Base-by-base conservation (phyloP, 805 yeast genomes). In the Candida fluviatilis region DNA sequence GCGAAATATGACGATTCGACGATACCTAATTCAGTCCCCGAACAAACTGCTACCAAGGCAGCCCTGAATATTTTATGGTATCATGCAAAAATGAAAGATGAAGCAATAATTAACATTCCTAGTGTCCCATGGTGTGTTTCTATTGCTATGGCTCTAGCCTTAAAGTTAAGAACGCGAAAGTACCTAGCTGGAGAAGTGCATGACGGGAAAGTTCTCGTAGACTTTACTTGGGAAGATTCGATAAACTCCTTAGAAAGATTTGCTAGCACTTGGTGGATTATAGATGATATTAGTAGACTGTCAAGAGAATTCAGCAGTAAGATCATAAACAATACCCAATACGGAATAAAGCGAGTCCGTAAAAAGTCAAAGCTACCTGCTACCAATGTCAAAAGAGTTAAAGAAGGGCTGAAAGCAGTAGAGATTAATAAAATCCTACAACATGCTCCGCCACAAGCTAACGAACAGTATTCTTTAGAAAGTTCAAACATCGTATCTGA, bases 11-110 rank as follows among this genome's bases (percentile, higher is more conserved):
- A 55, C 31, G 46, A 55, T 37, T 48, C 48, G 2, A 29, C 41
- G 17, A 44, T 55, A 6, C 48, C 54, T 17, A 51, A 51, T 16
- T 40, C 43, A 18, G 40, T 55, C 7, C 59, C 65, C 0, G 59
- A 57, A 15, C 39, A 46, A n/a, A 42, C 41, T 14, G 47, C 59
- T 29, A 34, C 46, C 6, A 35, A 41, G 25, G 63, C 64, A 1
- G 42, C 62, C 11, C 48, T 43, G 18, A 58, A 60, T 38, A 51
- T 60, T 26, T 39, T 60, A 17, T 57, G 53, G 52, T 57, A 58
- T 38, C 14, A 51, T 29, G 25, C 38, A 5, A 44, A 47, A 21
- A 45, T 52, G 45, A 40, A 45, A n/a, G 49, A 45, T 7, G 53
- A 51, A 18, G 34, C 34, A 27, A 34, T 52, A 16, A 33, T 57